phyloP scores from a whole-genome alignment of 202 grass and related monocot species.

The Eragrostis tef region DNA sequence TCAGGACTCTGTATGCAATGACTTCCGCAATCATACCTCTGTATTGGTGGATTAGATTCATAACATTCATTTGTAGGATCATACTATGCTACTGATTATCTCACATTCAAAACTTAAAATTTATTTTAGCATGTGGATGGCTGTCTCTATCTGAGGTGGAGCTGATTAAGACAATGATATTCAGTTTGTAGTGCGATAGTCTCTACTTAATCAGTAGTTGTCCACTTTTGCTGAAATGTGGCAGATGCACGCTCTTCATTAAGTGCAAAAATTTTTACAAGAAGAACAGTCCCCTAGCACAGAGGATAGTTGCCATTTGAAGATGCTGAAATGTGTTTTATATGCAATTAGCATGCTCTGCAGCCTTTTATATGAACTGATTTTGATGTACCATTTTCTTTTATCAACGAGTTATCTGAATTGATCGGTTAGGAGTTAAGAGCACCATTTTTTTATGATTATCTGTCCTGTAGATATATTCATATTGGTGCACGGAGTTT shows the following conservation, averaged over 20 bases:
- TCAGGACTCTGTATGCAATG: slow-evolving; percentile 23
- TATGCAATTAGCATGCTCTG: not conserved
- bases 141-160: not conserved
- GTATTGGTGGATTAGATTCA: not conserved
- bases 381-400: slow-evolving; percentile 10
- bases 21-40: not conserved
- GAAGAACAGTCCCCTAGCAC: not conserved
- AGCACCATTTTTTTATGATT: not conserved
- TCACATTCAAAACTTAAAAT: slow-evolving; percentile 31
- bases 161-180: slow-evolving; percentile 27
- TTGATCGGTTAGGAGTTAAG: not conserved
- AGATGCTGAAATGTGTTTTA: not conserved
- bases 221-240: not conserved
- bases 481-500: slow-evolving; percentile 3
- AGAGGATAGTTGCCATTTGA: not conserved
- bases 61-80: slow-evolving; percentile 29
- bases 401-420: not conserved
- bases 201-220: too few relatives aligned
- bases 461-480: slow-evolving; percentile 14
- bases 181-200: not conserved
- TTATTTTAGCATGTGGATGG: not conserved
- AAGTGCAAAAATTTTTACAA: not conserved
- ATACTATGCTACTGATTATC: slow-evolving; percentile 26
- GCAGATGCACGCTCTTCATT: not conserved
- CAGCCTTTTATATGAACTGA: slow-evolving; percentile 1